phyloP scores from a whole-genome alignment of 139 green algal species.

The Tetraselmis striata region DNA sequence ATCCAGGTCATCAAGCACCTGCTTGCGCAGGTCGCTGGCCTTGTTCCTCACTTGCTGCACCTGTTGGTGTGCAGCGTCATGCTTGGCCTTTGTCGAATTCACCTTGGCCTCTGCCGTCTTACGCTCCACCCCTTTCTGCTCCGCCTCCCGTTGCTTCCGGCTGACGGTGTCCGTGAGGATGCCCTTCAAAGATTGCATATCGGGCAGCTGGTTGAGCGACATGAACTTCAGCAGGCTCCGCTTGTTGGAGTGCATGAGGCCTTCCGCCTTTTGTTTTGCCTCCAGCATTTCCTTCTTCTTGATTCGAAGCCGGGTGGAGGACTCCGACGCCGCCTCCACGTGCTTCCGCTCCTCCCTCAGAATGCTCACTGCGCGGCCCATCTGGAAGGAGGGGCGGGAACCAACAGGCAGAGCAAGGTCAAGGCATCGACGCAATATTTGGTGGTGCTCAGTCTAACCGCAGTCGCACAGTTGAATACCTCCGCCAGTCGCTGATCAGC shows the following conservation, averaged over 20 bases:
- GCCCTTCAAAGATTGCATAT: not conserved
- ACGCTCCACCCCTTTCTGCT: not conserved
- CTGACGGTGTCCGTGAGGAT: not conserved
- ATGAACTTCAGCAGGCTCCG: not conserved
- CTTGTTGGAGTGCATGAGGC: conserved; percentile 1
- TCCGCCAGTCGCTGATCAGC: not conserved
- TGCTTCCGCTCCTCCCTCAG: not conserved
- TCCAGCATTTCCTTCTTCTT: not conserved
- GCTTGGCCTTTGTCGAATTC: not conserved
- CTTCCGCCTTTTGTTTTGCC: not conserved
- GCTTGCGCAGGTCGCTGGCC: not conserved
- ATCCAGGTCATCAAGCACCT: not conserved
- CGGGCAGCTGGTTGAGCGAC: not conserved
- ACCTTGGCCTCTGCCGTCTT: conserved; percentile 1
- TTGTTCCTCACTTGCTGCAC: not conserved
- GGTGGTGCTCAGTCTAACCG: too few species aligned
- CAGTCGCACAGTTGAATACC: too few species aligned
- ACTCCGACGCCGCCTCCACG: not conserved
- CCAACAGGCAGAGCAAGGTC: too few species aligned
- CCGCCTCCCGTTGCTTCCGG: not conserved
- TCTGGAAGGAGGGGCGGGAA: too few species aligned
- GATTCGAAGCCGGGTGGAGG: not conserved
- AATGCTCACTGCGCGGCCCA: not conserved
- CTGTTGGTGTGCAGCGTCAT: not conserved
- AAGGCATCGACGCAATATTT: too few species aligned